Evolutionary conservation across 2,329 filamentous ascomycete species (phyloP).

Genomic region (Lizonia empirigonia): DNA sequence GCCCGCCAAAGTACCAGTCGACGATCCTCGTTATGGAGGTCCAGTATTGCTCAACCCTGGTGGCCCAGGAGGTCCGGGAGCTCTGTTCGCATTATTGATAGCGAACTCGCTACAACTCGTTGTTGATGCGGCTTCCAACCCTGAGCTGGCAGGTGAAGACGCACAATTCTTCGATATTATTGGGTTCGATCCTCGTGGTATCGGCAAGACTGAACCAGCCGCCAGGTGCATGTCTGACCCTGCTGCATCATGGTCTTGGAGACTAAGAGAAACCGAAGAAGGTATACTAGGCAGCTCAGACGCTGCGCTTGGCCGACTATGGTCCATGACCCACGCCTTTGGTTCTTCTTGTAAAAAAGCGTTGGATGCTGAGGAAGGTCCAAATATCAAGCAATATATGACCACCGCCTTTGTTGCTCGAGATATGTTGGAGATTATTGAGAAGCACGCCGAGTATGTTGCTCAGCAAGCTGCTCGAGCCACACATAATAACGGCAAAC

Average conservation of each 20-base stretch:
- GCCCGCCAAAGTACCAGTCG: conserved; percentile 42
- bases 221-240: conserved; percentile 44
- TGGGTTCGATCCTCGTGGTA: conserved; percentile 54
- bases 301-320: conserved; percentile 50
- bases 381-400: conserved; percentile 51
- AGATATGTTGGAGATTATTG: conserved; percentile 58
- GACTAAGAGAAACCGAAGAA: conserved; percentile 43
- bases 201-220: conserved; percentile 44
- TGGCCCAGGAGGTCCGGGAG: conserved; percentile 52
- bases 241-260: conserved; percentile 45
- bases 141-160: conserved; percentile 16
- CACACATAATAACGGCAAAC: background rate
- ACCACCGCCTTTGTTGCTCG: conserved; percentile 55
- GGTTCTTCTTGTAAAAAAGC: conserved; percentile 37
- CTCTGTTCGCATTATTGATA: conserved; percentile 33
- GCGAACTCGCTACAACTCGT: conserved; percentile 36
- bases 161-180: conserved; percentile 52
- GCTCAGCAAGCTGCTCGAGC: conserved; percentile 15
- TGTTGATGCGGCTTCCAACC: conserved; percentile 32
- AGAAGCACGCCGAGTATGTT: conserved; percentile 50
- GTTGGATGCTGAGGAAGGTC: conserved; percentile 32
- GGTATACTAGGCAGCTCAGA: conserved; percentile 51
- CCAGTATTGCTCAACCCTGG: conserved; percentile 53
- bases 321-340: conserved; percentile 50
- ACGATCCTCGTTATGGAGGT: conserved; percentile 49